Conservation (phyloP, 441 rosid genomes). For the Macaranga tanarius region DNA sequence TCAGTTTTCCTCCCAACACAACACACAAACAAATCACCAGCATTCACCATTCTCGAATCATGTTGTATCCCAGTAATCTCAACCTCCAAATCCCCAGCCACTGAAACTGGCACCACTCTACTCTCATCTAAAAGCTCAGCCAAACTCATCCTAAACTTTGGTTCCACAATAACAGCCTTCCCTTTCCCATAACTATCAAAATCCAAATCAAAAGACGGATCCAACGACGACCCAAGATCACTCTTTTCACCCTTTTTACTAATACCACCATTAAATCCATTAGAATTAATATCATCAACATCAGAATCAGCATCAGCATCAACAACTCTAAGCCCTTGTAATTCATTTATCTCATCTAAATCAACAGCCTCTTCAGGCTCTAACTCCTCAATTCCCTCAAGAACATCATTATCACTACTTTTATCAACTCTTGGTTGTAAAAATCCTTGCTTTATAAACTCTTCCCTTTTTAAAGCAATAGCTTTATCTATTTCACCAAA, state of each 20-base stretch:
- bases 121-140: slow-evolving; percentile 93
- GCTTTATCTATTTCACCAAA: slow-evolving; percentile 90
- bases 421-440: slow-evolving; percentile 40
- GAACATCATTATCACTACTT: slow-evolving; percentile 28
- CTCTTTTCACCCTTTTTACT: slow-evolving; percentile 32
- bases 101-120: slow-evolving; percentile 80
- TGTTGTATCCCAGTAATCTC: slow-evolving; percentile 90
- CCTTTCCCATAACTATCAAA: slow-evolving; percentile 60
- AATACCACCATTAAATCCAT: slow-evolving; percentile 30
- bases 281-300: slow-evolving; percentile 30
- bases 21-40: slow-evolving; percentile 90
- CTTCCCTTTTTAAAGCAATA: slow-evolving; percentile 72
- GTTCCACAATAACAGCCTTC: slow-evolving; percentile 63
- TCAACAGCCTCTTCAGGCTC: slow-evolving; percentile 76
- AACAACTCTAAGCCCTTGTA: slow-evolving; percentile 51
- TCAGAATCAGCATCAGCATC: slow-evolving; percentile 39
- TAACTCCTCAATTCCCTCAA: slow-evolving; percentile 51
- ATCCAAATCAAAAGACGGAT: slow-evolving; percentile 71
- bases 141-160: slow-evolving; percentile 69
- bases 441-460: slow-evolving; percentile 73
- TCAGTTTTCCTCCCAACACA: slow-evolving; percentile 67
- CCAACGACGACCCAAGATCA: slow-evolving; percentile 30
- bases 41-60: slow-evolving; percentile 72
- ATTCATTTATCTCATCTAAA: slow-evolving; percentile 75
- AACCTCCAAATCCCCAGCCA: slow-evolving; percentile 78